Base-by-base conservation (phyloP, 2,329 filamentous ascomycete genomes). In the Aspergillus sp. region DNA sequence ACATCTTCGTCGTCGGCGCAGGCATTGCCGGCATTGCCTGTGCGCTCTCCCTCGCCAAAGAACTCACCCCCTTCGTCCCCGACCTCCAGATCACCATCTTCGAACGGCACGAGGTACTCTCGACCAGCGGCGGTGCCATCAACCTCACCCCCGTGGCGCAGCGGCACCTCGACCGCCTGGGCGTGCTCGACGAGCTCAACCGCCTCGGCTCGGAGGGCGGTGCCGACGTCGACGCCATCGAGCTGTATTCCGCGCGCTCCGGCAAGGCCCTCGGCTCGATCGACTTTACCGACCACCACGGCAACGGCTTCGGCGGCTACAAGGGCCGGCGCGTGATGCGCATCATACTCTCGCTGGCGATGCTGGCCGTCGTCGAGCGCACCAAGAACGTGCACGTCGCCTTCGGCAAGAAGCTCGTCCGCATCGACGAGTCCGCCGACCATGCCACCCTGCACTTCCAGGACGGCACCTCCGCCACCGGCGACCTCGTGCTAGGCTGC, bases 61-160 rank as follows among this genome's bases (percentile, higher is more conserved):
- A 71, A 49, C 58, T 72, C 11, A 55, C 65, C 3, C 69, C 68
- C 0, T 66, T 63, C 23, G 60, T 70, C 14, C 67, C 69, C 1
- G 61, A 67, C 23, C 53, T 72, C 17, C 62, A 65, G 25, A 74
- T 75, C 54, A 71, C 62, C 2, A 54, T 75, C 19, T 75, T 67
- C 51, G 75, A 76, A 56, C 66, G 73, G 19, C 68, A 73, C 52
- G 65, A 71, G 14, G 58, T 73, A 6, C 67, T 74, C 5, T 72
- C 74, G 0, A 76, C 73, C 4, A 71, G 72, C 11, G 75, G 75
- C 7, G 74, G 75, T 9, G 74, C 75, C 3, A 73, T 78, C 52
- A 75, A 75, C 52, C 59, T 78, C 16, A 76, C 74, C 0, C 74
- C 75, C 1, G 74, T 75, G 9, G 75, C 74, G 2, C 66, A 76